Evolutionary conservation across 2,329 filamentous ascomycete species (phyloP), one percentile per base, ranked within the genome.

Genomic region (Chaetomiaceae sp.): DNA sequence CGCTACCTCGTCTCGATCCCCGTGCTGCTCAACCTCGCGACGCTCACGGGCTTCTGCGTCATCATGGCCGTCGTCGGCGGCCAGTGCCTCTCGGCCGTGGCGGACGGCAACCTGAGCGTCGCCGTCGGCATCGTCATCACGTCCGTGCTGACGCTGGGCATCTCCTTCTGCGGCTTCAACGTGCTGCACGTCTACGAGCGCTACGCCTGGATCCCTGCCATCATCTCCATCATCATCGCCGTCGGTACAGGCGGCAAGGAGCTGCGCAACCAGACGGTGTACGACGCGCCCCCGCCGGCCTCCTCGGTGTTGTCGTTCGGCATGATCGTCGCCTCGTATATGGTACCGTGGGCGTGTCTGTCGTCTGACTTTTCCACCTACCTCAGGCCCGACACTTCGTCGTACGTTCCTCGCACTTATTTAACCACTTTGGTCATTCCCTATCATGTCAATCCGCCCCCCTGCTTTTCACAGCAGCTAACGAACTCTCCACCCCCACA

Each of bases 301-400:
- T 59, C 66, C 2, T 62, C 68, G 10, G 62, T 81, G 2, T 58
- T 83, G 5, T 74, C 68, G 24, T 84, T 79, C 51, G 78, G 71
- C 38, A 79, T 78, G 64, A 72, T 82, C 42, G 72, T 84, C 4
- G 78, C 80, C 0, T 76, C 76, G 0, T 83, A 81, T 58, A 75
- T 82, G 68, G 71, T 84, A 2, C 79, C 81, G 0, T 84, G 76
- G 71, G 75, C 72, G 4, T 72, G 71, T 2, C 66, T 82, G 19
- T 70, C 76, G 0, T 79, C 75, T 17, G 79, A 83, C 57, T 74
- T 83, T 46, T 76, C 76, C 0, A 78, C 78, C 0, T 84, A 83
- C 56, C 71, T 81, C 45, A 69, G 75, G 42, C 78, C 78, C 18
- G 71, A 70, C 43, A 74, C 74, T 2, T 70, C 76, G 2, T 70